Base-by-base conservation (phyloP, 768 basidiomycete species). In the Lactarius sp. region DNA sequence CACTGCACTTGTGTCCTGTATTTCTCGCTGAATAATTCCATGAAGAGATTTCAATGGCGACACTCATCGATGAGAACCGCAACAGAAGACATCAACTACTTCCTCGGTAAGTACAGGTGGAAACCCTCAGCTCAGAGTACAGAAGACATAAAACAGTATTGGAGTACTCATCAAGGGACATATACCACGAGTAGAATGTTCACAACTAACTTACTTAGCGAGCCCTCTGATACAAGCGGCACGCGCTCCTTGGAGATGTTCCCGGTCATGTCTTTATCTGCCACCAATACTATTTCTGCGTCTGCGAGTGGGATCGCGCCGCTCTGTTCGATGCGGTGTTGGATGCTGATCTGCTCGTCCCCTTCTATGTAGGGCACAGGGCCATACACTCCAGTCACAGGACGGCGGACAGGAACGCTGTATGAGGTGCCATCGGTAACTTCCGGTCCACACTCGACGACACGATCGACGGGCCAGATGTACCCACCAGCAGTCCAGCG, bases 401-500 rank as follows among this genome's bases (percentile, higher is more conserved):
- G 37, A 80, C 69, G 14, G 81, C 72, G 22, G 75, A 78, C 22
- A 37, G 66, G 67, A 62, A 65, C 74, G 52, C 41, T 70, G 53
- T 68, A 68, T 2, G 72, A 70, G 56, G 60, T 70, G 22, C 76
- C 74, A 8, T 68, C 65, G 60, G 77, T 73, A 44, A 85, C 83
- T 56, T 76, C 77, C 44, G 78, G 78, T 60, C 66, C 62, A 37
- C 82, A 80, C 69, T 91, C 87, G 20, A 91, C 85, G 0, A 82
- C 80, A 56, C 83, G 82, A 69, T 88, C 86, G 31, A 83, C 78
- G 0, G 89, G 85, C 90, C 91, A 92, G 65, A 92, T 79, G 72
- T 87, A 91, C 20, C 89, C 89, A 2, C 89, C 90, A 37, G 91
- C 90, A 18, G 85, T 84, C 86, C 88, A 92, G 63, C 87, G 87